Base-by-base conservation (phyloP, 345 rosid species). In the Rubroshorea leprosula region DNA sequence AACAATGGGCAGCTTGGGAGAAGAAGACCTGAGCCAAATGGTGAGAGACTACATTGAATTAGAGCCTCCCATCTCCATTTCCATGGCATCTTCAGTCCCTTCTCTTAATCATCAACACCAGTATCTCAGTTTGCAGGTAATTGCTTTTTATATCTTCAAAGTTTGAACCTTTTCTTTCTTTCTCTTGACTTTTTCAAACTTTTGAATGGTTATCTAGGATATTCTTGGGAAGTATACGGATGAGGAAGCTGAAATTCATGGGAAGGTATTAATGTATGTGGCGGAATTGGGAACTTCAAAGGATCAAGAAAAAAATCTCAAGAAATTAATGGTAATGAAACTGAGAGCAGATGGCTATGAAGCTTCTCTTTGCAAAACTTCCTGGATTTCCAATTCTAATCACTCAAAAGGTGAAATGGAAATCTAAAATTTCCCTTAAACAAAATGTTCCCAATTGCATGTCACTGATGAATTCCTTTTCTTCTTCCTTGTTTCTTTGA, bases 321-420 rank as follows among this genome's bases (percentile, higher is more conserved):
- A 26, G 41, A 53, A 62, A 19, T 43, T 51, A 13, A 65, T 73
- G 31, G 71, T 65, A 4, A 53, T 18, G 68, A 65, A 65, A 48
- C 19, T 73, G 27, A 57, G 50, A 61, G 53, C 46, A 55, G 77
- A 68, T n/a, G n/a, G 71, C 5, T 61, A 55, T 44, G 63, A 68
- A 56, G 73, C 73, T 64, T 65, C 70, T 61, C 64, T 73, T 1
- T 73, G 77, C 26, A 65, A 57, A 61, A 64, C 67, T 57, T 64
- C 60, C 10, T 73, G 70, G 73, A 54, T 57, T 19, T 51, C 68
- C 58, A 51, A 53, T 61, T 47, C 58, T 20, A 51, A 39, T 8
- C 38, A 4, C 24, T 41, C 49, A 19, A 61, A 41, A 68, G 69
- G 69, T 68, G 12, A 2, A 35, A 35, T 6, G 12, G 12, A 35